A percentile compares a stretch with the other conserved stretches of the same genome.
phyloP scores from a whole-genome alignment of 805 yeast genomes.

The Suhomyces canberraensis region DNA sequence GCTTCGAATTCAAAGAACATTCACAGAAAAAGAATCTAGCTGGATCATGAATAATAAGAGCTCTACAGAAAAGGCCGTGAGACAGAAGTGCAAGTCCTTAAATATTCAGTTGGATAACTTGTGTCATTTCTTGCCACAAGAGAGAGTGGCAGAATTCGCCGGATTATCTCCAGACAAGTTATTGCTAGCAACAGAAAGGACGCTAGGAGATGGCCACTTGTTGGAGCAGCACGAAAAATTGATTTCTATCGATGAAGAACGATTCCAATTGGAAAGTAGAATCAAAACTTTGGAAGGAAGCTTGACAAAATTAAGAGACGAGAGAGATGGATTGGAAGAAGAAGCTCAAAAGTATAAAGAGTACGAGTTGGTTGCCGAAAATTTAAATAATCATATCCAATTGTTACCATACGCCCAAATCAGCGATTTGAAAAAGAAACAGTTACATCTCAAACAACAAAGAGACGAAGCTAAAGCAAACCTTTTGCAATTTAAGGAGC shows the following conservation, averaged over 20 bases:
- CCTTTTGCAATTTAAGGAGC: constrained; percentile 22
- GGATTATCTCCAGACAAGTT: constrained; percentile 71
- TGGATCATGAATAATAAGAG: constrained; percentile 49
- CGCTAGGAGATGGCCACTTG: constrained; percentile 64
- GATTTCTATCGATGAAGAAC: constrained; percentile 45
- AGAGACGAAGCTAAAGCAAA: constrained; percentile 35
- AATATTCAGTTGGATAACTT: constrained; percentile 87
- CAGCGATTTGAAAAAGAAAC: constrained; percentile 33
- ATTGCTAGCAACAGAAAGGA: constrained; percentile 73
- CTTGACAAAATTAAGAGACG: constrained; percentile 31
- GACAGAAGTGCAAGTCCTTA: constrained; percentile 41
- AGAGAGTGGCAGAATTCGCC: constrained; percentile 90
- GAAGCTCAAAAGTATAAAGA: constrained; percentile 47
- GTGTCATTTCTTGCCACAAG: constrained; percentile 95
- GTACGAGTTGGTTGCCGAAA: constrained; percentile 43
- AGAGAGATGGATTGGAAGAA: constrained; percentile 38
- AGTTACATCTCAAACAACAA: constrained; percentile 29
- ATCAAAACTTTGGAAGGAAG: constrained; percentile 26
- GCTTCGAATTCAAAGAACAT: constrained; percentile 43
- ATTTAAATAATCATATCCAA: constrained; percentile 34
- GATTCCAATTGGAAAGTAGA: constrained; percentile 24
- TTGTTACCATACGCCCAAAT: constrained; percentile 40
- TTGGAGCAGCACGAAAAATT: constrained; percentile 55
- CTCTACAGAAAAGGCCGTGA: constrained; percentile 45
- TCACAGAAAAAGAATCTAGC: constrained; percentile 45